These are phyloP conservation scores for Xylaria sp. DNA, from an alignment of 2,329 filamentous ascomycete genomes.

Conservation along the genomic window DNA sequence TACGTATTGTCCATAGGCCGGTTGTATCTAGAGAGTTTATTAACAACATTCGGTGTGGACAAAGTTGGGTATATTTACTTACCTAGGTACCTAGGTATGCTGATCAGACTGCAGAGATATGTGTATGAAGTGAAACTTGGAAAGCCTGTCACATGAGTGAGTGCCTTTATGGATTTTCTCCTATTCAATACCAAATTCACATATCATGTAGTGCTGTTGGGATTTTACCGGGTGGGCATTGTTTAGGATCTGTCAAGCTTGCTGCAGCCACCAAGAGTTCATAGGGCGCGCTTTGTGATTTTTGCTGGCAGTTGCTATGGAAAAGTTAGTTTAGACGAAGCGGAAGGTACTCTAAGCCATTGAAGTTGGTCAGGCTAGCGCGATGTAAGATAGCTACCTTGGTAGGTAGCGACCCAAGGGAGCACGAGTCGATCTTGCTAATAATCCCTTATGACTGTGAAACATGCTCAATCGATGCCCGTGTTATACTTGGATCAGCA, in stretches of 20 bases:
- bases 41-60: background rate
- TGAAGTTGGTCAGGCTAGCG: background rate
- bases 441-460: background rate
- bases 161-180: background rate
- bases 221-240: conserved; percentile 5
- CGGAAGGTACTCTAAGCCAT: background rate
- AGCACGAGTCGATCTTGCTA: background rate
- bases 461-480: conserved; percentile 8
- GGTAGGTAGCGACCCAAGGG: background rate
- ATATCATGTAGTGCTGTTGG: background rate
- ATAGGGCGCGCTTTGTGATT: background rate
- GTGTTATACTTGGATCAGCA: background rate
- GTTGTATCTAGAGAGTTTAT: background rate
- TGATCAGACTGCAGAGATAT: background rate
- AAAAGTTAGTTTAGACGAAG: background rate
- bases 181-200: background rate
- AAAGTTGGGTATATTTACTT: background rate
- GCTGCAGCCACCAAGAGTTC: background rate
- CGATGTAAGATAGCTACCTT: background rate
- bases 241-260: background rate
- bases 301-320: background rate
- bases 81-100: too few relatives aligned
- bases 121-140: background rate
- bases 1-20: background rate
- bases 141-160: background rate